A percentile compares a stretch with the other conserved stretches of the same genome.
Evolutionary conservation across 306 rosid genomes (phyloP).

Genomic region (Casuarina glauca): DNA sequence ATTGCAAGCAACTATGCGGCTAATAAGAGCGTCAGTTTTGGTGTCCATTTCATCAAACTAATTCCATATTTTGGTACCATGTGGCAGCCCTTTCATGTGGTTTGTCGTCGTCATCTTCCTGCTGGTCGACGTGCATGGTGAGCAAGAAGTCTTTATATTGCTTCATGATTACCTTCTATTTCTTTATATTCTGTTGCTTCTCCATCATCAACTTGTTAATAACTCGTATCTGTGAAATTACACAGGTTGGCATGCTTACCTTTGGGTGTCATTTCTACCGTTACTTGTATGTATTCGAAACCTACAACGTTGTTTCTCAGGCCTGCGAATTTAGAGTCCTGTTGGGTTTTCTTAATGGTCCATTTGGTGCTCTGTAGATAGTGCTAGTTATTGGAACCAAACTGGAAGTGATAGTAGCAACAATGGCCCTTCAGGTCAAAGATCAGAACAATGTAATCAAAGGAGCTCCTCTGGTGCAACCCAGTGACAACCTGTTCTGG

Average conservation of each 20-base stretch:
- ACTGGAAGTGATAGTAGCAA: constrained; percentile 52
- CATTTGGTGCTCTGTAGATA: constrained; percentile 25
- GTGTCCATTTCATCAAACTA: neutral
- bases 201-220: neutral
- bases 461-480: constrained; percentile 59
- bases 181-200: neutral
- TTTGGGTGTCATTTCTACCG: constrained; percentile 63
- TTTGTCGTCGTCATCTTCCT: constrained; percentile 51
- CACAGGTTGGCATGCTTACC: constrained; percentile 59
- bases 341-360: neutral
- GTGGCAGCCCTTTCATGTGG: constrained; percentile 62
- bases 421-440: constrained; percentile 45
- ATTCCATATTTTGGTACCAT: neutral
- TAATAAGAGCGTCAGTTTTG: too few species aligned
- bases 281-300: constrained; percentile 37
- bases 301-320: neutral
- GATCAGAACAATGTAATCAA: constrained; percentile 33
- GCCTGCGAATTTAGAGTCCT: neutral
- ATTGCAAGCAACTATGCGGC: too few species aligned
- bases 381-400: constrained; percentile 56
- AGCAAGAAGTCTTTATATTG: neutral
- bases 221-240: neutral
- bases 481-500: constrained; percentile 60
- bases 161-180: neutral
- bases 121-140: constrained; percentile 57